Conservation (phyloP, 164 flowering plant genomes). For the Protea cynaroides region DNA sequence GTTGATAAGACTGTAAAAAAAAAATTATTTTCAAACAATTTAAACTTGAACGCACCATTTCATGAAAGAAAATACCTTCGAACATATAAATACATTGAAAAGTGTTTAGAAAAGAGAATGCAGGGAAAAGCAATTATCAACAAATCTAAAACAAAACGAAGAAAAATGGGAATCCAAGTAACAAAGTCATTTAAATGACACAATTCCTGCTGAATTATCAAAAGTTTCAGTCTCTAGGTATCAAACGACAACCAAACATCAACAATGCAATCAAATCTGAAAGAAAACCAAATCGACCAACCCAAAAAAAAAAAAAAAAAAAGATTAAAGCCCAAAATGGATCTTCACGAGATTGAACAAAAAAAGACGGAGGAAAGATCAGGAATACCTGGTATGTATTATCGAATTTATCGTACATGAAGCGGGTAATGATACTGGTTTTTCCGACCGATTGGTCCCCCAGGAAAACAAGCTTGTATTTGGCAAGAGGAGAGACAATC, state of each 20-base stretch:
- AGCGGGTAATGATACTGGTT: constrained; percentile 86
- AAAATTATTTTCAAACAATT: no score
- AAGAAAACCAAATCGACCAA: neutral
- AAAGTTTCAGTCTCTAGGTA: neutral
- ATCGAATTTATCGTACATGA: constrained; percentile 90
- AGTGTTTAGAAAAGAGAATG: no score
- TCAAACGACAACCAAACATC: neutral
- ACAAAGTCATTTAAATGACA: no score
- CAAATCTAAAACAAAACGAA: neutral
- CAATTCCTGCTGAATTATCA: neutral
- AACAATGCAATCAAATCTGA: neutral
- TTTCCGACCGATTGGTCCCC: constrained; percentile 90
- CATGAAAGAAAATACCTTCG: neutral
- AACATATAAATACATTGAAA: neutral
- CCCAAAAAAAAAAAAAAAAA: constrained; percentile 6
- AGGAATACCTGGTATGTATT: constrained; percentile 67
- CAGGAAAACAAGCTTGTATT: constrained; percentile 74
- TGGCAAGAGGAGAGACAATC: constrained; percentile 69
- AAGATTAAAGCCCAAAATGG: neutral
- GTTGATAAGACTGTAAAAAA: neutral
- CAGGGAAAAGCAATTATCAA: no score
- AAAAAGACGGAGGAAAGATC: neutral
- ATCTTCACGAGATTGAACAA: neutral
- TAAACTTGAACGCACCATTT: neutral
- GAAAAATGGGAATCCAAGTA: neutral